Conservation (phyloP, 768 basidiomycete genomes). For the Strobilomyces confusus region DNA sequence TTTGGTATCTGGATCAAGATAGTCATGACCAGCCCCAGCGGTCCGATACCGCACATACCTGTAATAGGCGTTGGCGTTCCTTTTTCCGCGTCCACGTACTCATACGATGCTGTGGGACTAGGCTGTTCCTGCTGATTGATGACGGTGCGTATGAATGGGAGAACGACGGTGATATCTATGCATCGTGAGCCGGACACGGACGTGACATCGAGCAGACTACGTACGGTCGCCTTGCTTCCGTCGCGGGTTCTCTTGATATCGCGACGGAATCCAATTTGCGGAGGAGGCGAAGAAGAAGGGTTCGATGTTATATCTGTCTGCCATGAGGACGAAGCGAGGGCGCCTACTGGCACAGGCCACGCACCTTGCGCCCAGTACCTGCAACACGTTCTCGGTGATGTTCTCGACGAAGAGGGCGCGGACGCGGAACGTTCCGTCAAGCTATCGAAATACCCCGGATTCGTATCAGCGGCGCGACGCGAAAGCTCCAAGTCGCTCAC, state of each 20-base stretch:
- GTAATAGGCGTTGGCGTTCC: not conserved
- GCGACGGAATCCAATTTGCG: no score
- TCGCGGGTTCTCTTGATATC: no score
- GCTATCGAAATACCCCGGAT: slow-evolving; percentile 13
- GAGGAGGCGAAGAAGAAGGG: no score
- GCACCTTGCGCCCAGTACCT: slow-evolving; percentile 37
- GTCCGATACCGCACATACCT: slow-evolving; percentile 11
- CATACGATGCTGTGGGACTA: slow-evolving; percentile 18
- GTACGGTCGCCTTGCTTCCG: no score
- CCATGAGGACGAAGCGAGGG: slow-evolving; percentile 1
- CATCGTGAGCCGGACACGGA: not conserved
- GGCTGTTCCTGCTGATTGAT: slow-evolving; percentile 20
- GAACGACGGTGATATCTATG: slow-evolving; percentile 42
- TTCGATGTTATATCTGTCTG: slow-evolving; percentile 28
- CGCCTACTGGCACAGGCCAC: not conserved
- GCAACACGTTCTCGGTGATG: slow-evolving; percentile 30
- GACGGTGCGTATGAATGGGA: slow-evolving; percentile 40
- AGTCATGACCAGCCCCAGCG: not conserved
- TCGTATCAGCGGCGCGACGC: not conserved
- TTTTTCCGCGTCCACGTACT: slow-evolving; percentile 4
- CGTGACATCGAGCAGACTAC: no score
- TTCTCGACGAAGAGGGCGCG: slow-evolving; percentile 37
- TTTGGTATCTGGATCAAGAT: slow-evolving; percentile 12
- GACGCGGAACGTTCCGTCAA: slow-evolving; percentile 22
- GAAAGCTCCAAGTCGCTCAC: slow-evolving; percentile 17